Percentiles rank a stretch among this genome's conserved stretches.
These are phyloP conservation scores for Beauveria asiatica DNA, from an alignment of 2,329 filamentous ascomycete species.

Conservation along the genomic window DNA sequence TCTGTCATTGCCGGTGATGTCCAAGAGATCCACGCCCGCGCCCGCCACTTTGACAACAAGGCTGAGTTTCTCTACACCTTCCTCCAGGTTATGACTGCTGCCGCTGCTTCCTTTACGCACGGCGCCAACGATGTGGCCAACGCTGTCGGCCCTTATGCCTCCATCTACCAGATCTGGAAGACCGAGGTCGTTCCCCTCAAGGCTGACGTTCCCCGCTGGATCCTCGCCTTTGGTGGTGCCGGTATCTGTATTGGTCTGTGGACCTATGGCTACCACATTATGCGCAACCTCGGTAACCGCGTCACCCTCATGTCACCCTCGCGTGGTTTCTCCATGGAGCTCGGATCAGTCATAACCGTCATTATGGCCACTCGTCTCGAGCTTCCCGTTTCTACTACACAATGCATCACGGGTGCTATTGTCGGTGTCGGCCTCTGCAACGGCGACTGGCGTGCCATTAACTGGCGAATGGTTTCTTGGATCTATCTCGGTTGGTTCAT, in stretches of 20 bases:
- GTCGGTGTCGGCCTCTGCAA: constrained; percentile 56
- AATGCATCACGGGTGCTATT: constrained; percentile 55
- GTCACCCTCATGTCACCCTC: constrained; percentile 54
- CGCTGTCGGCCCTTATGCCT: constrained; percentile 54
- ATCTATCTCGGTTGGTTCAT: constrained; percentile 54
- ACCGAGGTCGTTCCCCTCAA: constrained; percentile 37
- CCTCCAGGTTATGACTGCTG: constrained; percentile 51
- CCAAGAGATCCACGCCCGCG: constrained; percentile 46
- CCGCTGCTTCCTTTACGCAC: constrained; percentile 55
- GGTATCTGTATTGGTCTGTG: constrained; percentile 48
- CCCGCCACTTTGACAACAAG: constrained; percentile 52
- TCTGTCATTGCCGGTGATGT: constrained; percentile 43
- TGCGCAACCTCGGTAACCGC: constrained; percentile 53
- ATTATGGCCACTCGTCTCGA: constrained; percentile 54
- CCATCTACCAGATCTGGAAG: constrained; percentile 53
- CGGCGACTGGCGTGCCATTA: constrained; percentile 49
- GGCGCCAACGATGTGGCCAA: constrained; percentile 60
- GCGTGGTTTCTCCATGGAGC: constrained; percentile 52
- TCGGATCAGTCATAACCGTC: constrained; percentile 53
- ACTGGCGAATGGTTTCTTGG: constrained; percentile 54
- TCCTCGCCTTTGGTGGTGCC: constrained; percentile 45
- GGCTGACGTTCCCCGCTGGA: constrained; percentile 49
- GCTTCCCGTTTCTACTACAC: constrained; percentile 56
- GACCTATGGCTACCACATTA: constrained; percentile 57
- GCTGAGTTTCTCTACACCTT: constrained; percentile 54